Percentiles rank a stretch among this genome's conserved stretches.
These are phyloP conservation scores for Geranomyces michiganensis DNA, from an alignment of 192 early-diverging fungal genomes.

Conservation along the genomic window DNA sequence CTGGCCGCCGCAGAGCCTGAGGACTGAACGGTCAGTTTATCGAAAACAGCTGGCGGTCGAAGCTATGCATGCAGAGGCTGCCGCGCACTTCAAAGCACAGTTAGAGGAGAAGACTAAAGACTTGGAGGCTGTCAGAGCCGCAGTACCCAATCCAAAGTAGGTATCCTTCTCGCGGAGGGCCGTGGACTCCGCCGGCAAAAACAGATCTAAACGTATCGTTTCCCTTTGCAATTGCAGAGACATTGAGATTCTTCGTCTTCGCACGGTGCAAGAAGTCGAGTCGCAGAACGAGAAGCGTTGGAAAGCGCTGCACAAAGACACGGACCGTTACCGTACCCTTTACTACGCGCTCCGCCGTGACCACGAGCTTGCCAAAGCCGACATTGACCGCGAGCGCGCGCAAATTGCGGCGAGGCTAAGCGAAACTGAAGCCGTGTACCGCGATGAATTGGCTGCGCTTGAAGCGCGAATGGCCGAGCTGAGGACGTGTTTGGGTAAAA, in stretches of 20 bases:
- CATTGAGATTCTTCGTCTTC: conserved; percentile 37
- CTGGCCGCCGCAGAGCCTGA: background rate
- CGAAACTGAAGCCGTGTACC: conserved; percentile 30
- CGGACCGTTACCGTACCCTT: conserved; percentile 38
- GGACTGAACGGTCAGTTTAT: background rate
- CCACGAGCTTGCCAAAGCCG: conserved; percentile 36
- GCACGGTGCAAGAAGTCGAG: conserved; percentile 38
- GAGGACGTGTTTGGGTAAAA: conserved; percentile 9
- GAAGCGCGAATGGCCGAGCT: conserved; percentile 29
- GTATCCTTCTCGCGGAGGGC: too few species aligned
- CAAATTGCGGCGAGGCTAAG: conserved; percentile 10
- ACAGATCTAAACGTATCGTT: too few species aligned
- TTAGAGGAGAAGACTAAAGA: conserved; percentile 38
- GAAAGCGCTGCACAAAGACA: conserved; percentile 33
- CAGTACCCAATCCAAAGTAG: conserved; percentile 37
- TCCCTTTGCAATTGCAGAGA: conserved; percentile 30
- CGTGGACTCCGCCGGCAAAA: too few species aligned
- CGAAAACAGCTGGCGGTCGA: conserved; percentile 36
- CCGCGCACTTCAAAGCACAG: conserved; percentile 33
- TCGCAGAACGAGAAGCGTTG: conserved; percentile 27
- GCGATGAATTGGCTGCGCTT: conserved; percentile 33
- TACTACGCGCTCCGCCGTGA: conserved; percentile 42
- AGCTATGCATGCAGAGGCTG: conserved; percentile 23
- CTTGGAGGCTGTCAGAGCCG: conserved; percentile 22
- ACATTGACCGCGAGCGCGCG: conserved; percentile 35